phyloP scores from a whole-genome alignment of 305 asterid species.

The Fraxinus platypoda region DNA sequence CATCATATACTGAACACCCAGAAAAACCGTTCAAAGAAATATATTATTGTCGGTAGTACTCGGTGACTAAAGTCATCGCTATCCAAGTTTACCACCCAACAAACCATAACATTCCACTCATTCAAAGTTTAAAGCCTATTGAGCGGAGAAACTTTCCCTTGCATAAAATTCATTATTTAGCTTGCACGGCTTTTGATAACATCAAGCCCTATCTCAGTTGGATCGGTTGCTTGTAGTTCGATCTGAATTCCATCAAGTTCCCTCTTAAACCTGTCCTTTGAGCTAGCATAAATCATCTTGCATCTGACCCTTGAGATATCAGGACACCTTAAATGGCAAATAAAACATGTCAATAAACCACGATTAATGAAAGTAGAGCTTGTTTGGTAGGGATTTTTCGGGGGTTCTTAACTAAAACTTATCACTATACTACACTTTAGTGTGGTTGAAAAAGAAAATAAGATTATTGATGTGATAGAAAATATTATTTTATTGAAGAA shows the following conservation, averaged over 20 bases:
- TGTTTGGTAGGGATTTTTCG: no score
- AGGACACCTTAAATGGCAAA: slow-evolving; percentile 39
- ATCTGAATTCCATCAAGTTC: slow-evolving; percentile 52
- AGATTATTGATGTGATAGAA: no score
- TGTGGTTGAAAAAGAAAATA: no score
- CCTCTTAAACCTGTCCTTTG: slow-evolving; percentile 53
- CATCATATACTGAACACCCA: not conserved
- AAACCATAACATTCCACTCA: not conserved
- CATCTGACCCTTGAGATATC: slow-evolving; percentile 43
- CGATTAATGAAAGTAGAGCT: slow-evolving; percentile 6
- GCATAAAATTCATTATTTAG: slow-evolving; percentile 17
- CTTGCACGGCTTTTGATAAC: slow-evolving; percentile 47
- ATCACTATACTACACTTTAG: no score
- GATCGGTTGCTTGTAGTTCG: slow-evolving; percentile 55
- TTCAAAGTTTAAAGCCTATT: not conserved
- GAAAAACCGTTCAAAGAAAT: not conserved
- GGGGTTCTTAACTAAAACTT: no score
- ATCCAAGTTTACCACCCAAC: slow-evolving; percentile 5
- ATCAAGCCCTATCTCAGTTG: slow-evolving; percentile 53
- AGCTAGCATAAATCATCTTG: slow-evolving; percentile 61
- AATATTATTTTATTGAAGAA: no score
- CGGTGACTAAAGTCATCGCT: not conserved
- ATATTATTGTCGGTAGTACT: not conserved
- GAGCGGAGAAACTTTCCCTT: not conserved
- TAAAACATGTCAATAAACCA: not conserved